Base-by-base conservation (phyloP, 2,329 filamentous ascomycete species). In the Celoporthe dispersa region DNA sequence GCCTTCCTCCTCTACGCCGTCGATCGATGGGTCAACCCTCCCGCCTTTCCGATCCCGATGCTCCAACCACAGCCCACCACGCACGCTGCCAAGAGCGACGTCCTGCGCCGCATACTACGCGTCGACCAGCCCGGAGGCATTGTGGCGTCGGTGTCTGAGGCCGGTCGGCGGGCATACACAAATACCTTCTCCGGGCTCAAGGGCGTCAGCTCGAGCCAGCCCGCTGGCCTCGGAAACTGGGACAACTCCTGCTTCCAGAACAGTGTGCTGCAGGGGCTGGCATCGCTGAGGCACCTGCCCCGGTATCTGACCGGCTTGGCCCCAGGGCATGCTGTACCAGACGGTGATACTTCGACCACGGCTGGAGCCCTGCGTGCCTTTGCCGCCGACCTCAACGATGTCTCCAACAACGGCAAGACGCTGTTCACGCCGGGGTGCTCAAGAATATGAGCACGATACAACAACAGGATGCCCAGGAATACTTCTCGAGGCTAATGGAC, bases 181-280 rank as follows among this genome's bases (percentile, higher is more conserved):
- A 85, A 84, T 16, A 78, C 91, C 62, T 87, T 86, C 0, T 83
- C 80, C 55, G 81, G 77, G 67, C 78, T 81, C 48, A 85, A 83
- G 73, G 74, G 75, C n/a, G n/a, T n/a, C n/a, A 79, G 79, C 33
- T 76, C 80, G 33, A 82, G 85, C 60, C 80, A 80, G 41, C 92
- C 84, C 64, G 86, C 84, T 1, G 96, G 96, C 0, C 82, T 98
- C 67, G 94, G 93, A 12, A 99, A 99, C 79, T 91, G 90, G 82
- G 93, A 97, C 82, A 97, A 98, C 78, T 97, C 94, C 1, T 98
- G 96, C 83, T 99, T 97, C 79, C 96, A 98, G 80, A 99, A 99
- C 80, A 98, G 94, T 78, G 91, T 98, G 28, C 88, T 99, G 14
- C 94, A 97, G 79, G 90, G 91, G 8, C 83, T 98, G 57, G 90